These are phyloP conservation scores for Dissophora ornata DNA, from an alignment of 192 early-diverging fungal species.

Conservation along the genomic window DNA sequence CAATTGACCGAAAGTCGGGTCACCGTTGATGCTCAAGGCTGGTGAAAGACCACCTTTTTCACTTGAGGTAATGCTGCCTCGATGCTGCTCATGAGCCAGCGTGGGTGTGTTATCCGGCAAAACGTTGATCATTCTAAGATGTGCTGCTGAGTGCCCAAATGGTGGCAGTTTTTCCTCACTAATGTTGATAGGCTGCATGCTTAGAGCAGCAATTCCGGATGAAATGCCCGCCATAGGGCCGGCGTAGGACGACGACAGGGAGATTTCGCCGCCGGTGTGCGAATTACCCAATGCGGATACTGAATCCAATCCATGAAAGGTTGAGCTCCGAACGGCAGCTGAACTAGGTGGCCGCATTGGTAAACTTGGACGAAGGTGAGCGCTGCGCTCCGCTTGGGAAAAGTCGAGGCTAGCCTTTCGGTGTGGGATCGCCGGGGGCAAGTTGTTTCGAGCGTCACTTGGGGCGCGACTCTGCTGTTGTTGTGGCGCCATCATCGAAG, in stretches of 20 bases:
- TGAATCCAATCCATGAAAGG: constrained; percentile 51
- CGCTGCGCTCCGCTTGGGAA: constrained; percentile 30
- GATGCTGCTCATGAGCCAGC: not conserved
- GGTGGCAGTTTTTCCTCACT: constrained; percentile 50
- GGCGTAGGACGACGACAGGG: not conserved
- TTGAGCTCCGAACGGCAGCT: constrained; percentile 42
- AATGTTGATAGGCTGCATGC: constrained; percentile 49
- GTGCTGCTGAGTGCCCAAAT: constrained; percentile 48
- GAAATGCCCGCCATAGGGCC: constrained; percentile 6
- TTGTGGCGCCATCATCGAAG: constrained; percentile 7
- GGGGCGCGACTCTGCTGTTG: not conserved
- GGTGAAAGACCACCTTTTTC: constrained; percentile 39
- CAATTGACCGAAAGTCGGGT: constrained; percentile 28
- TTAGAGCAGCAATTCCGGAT: constrained; percentile 11
- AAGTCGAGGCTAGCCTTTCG: constrained; percentile 51
- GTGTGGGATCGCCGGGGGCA: constrained; percentile 41
- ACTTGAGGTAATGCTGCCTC: constrained; percentile 18
- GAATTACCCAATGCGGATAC: not conserved
- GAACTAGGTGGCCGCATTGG: constrained; percentile 49
- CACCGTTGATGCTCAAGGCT: constrained; percentile 30
- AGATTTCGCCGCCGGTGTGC: not conserved
- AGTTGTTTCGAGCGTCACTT: constrained; percentile 16
- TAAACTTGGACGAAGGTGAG: constrained; percentile 41
- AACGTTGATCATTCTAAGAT: constrained; percentile 36
- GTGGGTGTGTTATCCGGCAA: constrained; percentile 8